These are phyloP conservation scores for Fagus sylvatica DNA, from an alignment of 306 rosid species.

Conservation along the genomic window DNA sequence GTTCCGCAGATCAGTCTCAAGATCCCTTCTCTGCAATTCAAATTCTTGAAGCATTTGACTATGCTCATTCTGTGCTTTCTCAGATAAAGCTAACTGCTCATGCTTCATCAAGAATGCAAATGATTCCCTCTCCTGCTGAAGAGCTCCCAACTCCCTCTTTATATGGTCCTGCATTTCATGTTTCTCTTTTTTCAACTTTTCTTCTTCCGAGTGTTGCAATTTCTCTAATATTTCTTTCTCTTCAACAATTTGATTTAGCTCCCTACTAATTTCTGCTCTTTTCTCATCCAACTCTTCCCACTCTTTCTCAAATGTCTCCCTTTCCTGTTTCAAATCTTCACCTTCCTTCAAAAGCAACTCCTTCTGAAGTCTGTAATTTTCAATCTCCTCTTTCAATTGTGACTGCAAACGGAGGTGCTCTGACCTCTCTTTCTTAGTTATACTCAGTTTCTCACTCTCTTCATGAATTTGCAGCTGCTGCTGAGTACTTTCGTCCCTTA, in stretches of 20 bases:
- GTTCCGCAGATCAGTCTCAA: constrained; percentile 60
- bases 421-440: constrained; percentile 66
- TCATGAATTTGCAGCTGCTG: constrained; percentile 55
- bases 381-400: constrained; percentile 75
- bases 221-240: constrained; percentile 66
- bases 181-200: constrained; percentile 66
- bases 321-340: constrained; percentile 70
- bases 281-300: constrained; percentile 83
- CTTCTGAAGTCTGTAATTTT: constrained; percentile 57
- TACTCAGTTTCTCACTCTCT: constrained; percentile 59
- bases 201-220: constrained; percentile 51
- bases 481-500: constrained; percentile 53
- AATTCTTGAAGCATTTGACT: constrained; percentile 58
- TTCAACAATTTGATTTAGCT: constrained; percentile 44
- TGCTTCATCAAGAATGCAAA: constrained; percentile 55
- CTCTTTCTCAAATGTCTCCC: constrained; percentile 80
- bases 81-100: constrained; percentile 59
- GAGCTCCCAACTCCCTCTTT: constrained; percentile 62
- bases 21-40: constrained; percentile 58
- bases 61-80: constrained; percentile 53
- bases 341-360: constrained; percentile 56
- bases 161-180: constrained; percentile 45
- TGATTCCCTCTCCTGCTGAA: constrained; percentile 72
- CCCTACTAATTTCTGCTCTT: constrained; percentile 52
- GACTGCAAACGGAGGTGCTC: constrained; percentile 65